phyloP scores from a whole-genome alignment of 2,329 filamentous ascomycete genomes.

The Catunica adiposa region DNA sequence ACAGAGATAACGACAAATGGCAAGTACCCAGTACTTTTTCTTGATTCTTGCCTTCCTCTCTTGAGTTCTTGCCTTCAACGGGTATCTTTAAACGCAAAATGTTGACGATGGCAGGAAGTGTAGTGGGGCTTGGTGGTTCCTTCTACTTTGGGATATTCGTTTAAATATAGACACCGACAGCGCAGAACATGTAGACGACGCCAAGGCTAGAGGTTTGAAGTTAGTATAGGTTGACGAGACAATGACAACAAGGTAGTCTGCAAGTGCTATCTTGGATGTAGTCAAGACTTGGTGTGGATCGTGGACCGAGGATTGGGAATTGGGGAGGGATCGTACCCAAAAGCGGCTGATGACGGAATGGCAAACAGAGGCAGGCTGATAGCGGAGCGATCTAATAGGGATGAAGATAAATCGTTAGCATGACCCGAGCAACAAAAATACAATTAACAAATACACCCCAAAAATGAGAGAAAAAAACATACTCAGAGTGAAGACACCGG shows the following conservation, averaged over 20 bases:
- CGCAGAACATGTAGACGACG: conserved; percentile 96
- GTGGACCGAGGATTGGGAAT: background rate
- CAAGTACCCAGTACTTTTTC: conserved; percentile 17
- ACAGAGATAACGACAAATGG: background rate
- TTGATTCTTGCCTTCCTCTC: conserved; percentile 19
- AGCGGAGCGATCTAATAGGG: conserved; percentile 57
- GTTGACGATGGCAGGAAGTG: conserved; percentile 16
- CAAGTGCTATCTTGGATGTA: background rate
- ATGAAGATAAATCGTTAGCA: background rate
- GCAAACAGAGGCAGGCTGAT: conserved; percentile 62
- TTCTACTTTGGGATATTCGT: background rate
- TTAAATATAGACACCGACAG: conserved; percentile 92
- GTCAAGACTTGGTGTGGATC: background rate
- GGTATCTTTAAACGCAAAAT: conserved; percentile 17
- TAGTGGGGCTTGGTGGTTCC: background rate
- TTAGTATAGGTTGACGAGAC: background rate
- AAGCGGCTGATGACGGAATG: conserved; percentile 69
- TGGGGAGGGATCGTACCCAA: conserved; percentile 50
- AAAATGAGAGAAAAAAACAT: too few relatives aligned
- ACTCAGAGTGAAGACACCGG: conserved; percentile 78
- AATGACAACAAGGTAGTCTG: background rate
- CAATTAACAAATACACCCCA: too few relatives aligned
- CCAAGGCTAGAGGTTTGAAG: conserved; percentile 48
- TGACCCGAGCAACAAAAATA: too few relatives aligned
- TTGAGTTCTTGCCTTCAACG: conserved; percentile 11